Evolutionary conservation across 495 filamentous ascomycete species (phyloP).

Genomic region (Chaetomidium leptoderma): DNA sequence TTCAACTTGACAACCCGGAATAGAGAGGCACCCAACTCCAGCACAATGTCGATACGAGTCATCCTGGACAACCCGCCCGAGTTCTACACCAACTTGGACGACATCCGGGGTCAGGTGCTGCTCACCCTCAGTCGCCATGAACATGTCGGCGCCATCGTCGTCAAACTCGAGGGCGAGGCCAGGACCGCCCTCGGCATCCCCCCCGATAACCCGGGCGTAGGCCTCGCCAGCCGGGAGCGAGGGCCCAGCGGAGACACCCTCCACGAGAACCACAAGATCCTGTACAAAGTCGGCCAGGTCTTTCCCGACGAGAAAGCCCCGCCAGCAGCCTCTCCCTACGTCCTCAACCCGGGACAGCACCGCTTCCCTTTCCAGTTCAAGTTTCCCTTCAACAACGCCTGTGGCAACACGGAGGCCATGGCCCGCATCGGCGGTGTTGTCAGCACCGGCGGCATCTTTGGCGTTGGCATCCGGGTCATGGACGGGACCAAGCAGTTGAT

Average conservation of each 20-base stretch:
- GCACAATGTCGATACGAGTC: conserved; percentile 72
- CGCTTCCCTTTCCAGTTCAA: conserved; percentile 92
- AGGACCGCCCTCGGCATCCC: conserved; percentile 52
- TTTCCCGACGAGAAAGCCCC: conserved; percentile 59
- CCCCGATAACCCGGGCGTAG: conserved; percentile 17
- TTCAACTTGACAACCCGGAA: no score
- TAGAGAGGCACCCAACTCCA: conserved; percentile 45
- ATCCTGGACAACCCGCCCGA: conserved; percentile 66
- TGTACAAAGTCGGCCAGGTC: conserved; percentile 75
- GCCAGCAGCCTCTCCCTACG: conserved; percentile 58
- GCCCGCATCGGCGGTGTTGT: conserved; percentile 41
- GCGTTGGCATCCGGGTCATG: conserved; percentile 47
- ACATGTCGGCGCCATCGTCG: conserved; percentile 70
- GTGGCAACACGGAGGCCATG: conserved; percentile 52
- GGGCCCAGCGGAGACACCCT: conserved; percentile 34
- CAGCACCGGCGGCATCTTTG: conserved; percentile 38
- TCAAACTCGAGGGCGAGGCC: conserved; percentile 92
- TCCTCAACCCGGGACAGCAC: conserved; percentile 71
- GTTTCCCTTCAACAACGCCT: conserved; percentile 89
- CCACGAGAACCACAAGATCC: conserved; percentile 55
- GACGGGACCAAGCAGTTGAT: conserved; percentile 49
- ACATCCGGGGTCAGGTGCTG: conserved; percentile 62
- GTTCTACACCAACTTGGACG: conserved; percentile 87
- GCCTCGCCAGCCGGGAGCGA: conserved; percentile 27
- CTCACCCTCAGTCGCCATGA: conserved; percentile 60